These are phyloP conservation scores for Chrysopogon serrulatus DNA, from an alignment of 176 grass and related monocot species.

Conservation along the genomic window DNA sequence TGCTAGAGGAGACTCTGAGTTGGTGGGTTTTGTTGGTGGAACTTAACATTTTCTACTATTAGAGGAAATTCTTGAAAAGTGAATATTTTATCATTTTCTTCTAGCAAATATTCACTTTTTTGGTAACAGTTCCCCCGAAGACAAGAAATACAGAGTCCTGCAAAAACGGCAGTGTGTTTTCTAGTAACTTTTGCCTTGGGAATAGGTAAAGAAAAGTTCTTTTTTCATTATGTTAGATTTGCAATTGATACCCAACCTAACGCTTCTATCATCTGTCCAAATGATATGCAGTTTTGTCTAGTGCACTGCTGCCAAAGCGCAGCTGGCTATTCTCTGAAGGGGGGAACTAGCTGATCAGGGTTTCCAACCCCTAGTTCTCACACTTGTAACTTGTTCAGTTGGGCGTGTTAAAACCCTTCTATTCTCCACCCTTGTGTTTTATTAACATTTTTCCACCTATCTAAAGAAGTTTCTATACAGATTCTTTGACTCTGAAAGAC, in stretches of 20 bases:
- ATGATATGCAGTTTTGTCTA: neutral
- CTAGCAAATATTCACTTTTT: no score
- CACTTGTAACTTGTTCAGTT: neutral
- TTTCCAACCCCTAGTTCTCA: neutral
- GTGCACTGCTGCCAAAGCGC: neutral
- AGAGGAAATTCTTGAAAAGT: no score
- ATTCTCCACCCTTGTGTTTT: neutral
- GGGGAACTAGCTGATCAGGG: neutral
- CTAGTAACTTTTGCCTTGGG: no score
- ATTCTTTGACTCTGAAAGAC: neutral
- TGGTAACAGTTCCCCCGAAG: no score
- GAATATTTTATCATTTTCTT: no score
- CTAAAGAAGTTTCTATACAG: neutral
- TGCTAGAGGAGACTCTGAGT: no score
- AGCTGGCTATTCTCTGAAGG: neutral
- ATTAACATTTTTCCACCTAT: neutral
- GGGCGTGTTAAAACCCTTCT: neutral
- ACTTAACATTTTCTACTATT: no score
- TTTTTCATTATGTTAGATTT: neutral
- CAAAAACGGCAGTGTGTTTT: no score
- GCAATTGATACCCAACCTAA: neutral
- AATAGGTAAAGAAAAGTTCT: neutral
- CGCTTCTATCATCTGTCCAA: neutral
- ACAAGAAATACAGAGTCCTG: no score
- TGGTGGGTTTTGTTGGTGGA: no score